phyloP scores from a whole-genome alignment of 257 asterid species.

The Agastache rugosa region DNA sequence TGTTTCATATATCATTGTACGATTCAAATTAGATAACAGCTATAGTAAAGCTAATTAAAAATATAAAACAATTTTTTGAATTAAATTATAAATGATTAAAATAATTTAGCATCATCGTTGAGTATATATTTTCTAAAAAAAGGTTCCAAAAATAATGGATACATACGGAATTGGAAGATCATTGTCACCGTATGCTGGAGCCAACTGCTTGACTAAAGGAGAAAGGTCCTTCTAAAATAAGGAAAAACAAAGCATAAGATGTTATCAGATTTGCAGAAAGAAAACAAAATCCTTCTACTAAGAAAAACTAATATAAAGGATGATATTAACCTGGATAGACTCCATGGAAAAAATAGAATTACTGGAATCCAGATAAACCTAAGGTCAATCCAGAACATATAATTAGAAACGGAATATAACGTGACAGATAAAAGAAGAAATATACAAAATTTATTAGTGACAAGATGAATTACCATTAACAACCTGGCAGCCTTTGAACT shows the following conservation, averaged over 20 bases:
- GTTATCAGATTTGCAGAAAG: slow-evolving; percentile 25
- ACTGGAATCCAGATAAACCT: slow-evolving; percentile 84
- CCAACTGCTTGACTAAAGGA: slow-evolving; percentile 84
- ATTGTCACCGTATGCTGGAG: slow-evolving; percentile 52
- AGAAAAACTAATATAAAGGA: slow-evolving; percentile 26
- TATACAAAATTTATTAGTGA: neutral
- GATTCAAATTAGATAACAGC: no score
- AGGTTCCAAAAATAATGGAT: neutral
- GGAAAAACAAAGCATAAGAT: slow-evolving; percentile 32
- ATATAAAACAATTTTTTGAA: no score
- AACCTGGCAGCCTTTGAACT: slow-evolving; percentile 87
- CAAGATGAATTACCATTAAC: slow-evolving; percentile 59
- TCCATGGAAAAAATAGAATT: slow-evolving; percentile 62
- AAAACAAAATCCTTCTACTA: slow-evolving; percentile 20
- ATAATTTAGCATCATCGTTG: no score
- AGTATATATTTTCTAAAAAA: no score
- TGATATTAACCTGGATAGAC: slow-evolving; percentile 76
- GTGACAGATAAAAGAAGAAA: slow-evolving; percentile 18
- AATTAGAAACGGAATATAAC: neutral
- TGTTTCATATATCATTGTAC: no score
- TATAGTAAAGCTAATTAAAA: no score
- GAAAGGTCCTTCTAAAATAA: slow-evolving; percentile 77
- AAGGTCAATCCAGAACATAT: slow-evolving; percentile 29
- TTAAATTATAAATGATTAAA: no score
- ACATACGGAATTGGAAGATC: slow-evolving; percentile 86